Evolutionary conservation across 2,329 filamentous ascomycete species (phyloP).

Genomic region (Sarocladium kiliense): DNA sequence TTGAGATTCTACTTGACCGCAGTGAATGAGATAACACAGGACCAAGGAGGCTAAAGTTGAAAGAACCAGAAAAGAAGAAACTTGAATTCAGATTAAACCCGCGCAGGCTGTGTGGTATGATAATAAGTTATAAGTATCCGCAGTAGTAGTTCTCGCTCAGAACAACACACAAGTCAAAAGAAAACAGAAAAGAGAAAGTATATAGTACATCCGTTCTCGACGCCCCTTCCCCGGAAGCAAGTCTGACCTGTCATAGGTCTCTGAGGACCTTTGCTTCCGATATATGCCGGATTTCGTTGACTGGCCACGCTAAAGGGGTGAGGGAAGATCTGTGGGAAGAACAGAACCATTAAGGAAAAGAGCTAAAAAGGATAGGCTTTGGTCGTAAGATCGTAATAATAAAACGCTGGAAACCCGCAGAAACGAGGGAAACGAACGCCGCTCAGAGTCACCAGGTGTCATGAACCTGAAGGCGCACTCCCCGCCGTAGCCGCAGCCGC

Average conservation of each 20-base stretch:
- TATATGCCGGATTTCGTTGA: no score
- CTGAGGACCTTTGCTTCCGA: no score
- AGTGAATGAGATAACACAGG: no score
- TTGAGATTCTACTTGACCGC: no score
- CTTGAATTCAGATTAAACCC: not conserved
- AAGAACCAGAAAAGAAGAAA: no score
- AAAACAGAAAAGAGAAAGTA: not conserved
- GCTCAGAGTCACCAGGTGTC: not conserved
- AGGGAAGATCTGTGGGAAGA: no score
- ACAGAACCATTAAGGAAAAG: not conserved
- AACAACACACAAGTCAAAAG: not conserved
- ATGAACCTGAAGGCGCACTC: conserved; percentile 3
- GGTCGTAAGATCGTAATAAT: conserved; percentile 1
- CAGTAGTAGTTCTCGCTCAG: not conserved
- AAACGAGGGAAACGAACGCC: not conserved
- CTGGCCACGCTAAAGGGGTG: no score
- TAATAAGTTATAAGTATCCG: not conserved
- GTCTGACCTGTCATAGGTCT: no score
- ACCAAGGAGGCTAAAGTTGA: no score
- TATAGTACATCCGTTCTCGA: no score
- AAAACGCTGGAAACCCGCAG: not conserved
- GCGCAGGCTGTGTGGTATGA: no score
- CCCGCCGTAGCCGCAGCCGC: not conserved
- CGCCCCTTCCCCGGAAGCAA: no score
- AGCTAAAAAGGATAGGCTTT: not conserved